Evolutionary conservation across 169 alveolate species (phyloP).

Genomic region (Plasmodium malariae): DNA sequence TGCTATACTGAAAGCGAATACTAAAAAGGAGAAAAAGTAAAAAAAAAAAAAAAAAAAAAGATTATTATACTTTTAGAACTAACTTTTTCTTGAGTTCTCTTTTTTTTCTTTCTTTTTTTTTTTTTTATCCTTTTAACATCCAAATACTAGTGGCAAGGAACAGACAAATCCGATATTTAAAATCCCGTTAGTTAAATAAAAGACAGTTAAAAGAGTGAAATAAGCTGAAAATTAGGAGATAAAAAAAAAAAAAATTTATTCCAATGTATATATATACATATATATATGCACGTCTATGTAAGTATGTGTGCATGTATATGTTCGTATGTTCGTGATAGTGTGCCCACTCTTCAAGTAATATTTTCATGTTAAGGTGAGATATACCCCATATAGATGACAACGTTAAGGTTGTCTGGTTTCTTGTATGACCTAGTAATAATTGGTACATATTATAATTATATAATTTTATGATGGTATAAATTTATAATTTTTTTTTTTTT

Average conservation of each 20-base stretch:
- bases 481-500: not conserved
- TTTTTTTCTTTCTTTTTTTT: not conserved
- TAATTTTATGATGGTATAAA: not conserved
- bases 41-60: not conserved
- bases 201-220: slow-evolving; percentile 17
- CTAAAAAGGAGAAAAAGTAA: slow-evolving; percentile 9
- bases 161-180: slow-evolving; percentile 48
- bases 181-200: slow-evolving; percentile 59
- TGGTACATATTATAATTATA: not conserved
- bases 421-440: slow-evolving; percentile 36
- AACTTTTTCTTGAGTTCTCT: not conserved
- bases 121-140: slow-evolving; percentile 8
- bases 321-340: not conserved
- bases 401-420: slow-evolving; percentile 29
- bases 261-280: not conserved
- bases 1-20: slow-evolving; percentile 23
- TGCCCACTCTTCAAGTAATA: not conserved
- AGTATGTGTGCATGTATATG: not conserved
- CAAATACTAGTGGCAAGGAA: slow-evolving; percentile 66
- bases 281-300: too few species aligned
- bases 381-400: slow-evolving; percentile 56
- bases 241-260: not conserved
- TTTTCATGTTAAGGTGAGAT: not conserved
- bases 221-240: slow-evolving; percentile 14
- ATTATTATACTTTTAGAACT: not conserved